phyloP scores from a whole-genome alignment of 371 early-diverging fungal genomes.

The Apophysomyces sp. region DNA sequence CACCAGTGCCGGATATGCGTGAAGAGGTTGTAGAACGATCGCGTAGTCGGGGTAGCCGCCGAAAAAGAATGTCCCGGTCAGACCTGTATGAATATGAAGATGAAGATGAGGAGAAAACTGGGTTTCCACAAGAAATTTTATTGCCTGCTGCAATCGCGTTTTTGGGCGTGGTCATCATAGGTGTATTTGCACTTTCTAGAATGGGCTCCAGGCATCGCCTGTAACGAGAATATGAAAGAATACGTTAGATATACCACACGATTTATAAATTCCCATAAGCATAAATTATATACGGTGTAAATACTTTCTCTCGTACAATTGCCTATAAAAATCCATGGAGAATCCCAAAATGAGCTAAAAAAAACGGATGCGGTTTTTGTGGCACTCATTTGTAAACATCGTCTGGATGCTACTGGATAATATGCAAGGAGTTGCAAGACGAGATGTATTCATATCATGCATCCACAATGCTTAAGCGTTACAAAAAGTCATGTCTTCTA shows the following conservation, averaged over 20 bases:
- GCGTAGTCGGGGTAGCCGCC: neutral
- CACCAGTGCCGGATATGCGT: neutral
- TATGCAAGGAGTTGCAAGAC: too few relatives aligned
- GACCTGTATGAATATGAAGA: constrained; percentile 7
- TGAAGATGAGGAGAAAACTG: constrained; percentile 9
- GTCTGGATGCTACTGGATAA: too few relatives aligned
- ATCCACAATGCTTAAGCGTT: too few relatives aligned
- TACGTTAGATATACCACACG: neutral
- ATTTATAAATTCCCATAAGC: neutral
- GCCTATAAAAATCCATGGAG: neutral
- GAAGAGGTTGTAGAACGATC: neutral
- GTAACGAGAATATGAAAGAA: neutral
- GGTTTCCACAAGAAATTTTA: constrained; percentile 56
- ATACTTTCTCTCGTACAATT: neutral
- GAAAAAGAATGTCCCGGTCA: constrained; percentile 2
- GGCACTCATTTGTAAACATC: too few relatives aligned
- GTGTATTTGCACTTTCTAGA: constrained; percentile 50
- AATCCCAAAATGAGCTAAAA: neutral
- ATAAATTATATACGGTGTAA: neutral
- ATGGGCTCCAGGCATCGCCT: constrained; percentile 12
- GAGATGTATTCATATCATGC: too few relatives aligned
- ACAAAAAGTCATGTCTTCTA: too few relatives aligned
- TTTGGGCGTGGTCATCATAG: constrained; percentile 56
- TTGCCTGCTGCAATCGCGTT: constrained; percentile 63
- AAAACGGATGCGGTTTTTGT: too few relatives aligned